Base-by-base conservation (phyloP, 176 grass and related monocot species). In the Triticum urartu region DNA sequence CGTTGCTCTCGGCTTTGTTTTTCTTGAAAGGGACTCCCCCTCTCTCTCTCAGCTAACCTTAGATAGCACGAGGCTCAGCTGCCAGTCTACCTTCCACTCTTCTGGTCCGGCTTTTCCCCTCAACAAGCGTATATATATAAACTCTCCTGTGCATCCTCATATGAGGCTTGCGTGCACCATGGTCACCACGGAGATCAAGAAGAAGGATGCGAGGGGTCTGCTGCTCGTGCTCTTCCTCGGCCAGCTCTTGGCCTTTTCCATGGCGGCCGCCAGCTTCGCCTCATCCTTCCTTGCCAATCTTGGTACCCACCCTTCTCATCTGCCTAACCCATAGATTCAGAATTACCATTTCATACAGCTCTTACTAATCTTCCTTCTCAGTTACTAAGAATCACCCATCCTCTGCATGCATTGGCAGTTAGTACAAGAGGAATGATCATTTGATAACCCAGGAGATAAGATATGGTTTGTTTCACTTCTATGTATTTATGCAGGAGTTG, bases 171-270 rank as follows among this genome's bases (percentile, higher is more conserved):
- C 11, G 14, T 5, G 17, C 34, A 14, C 26, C 48, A 17, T 78
- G 60, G 64, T 83, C 40, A 24, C 26, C 47, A 87, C 84, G 89
- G 85, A 75, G 68, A 81, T 81, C 82, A 90, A 81, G 61, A 84
- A 58, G 68, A 90, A 80, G 59, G 84, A 91, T 21, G 67, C 86
- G 80, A 86, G 84, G 84, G 87, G 84, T 71, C 61, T 95, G 62
- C 48, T 91, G 6, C 78, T 88, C 9, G 61, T 93, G 42, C 75
- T 98, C 54, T 68, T 91, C 77, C 88, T 98, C 9, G 96, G 93
- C 26, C 96, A 98, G 89, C 60, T 95, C 12, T 47, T 94, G 2
- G 94, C 96, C 58, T 94, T 95, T 64, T 91, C 89, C 90, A 64
- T 98, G 75, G 90, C 93, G 0, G 81, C 61, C 50, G 63, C 90